Evolutionary conservation across 2,329 filamentous ascomycete genomes (phyloP), one percentile per base, ranked within the genome.

Genomic region (Exophiala mesophila): DNA sequence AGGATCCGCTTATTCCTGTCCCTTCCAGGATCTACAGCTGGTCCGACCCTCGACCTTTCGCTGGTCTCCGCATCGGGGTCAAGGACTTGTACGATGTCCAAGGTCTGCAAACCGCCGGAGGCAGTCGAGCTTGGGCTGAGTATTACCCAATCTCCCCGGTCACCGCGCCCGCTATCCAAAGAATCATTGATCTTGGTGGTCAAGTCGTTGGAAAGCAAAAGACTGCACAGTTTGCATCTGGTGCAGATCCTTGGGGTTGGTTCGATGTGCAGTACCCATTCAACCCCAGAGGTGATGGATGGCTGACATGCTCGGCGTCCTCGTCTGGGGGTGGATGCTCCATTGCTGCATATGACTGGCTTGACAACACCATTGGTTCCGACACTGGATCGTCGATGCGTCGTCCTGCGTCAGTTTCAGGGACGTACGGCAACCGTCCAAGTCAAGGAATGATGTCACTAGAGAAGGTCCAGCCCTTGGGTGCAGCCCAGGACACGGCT

Each of bases 341-440:
- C 0, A 51, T 68, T 1, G 64, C 62, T 6, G 58, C 60, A 1
- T 68, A 68, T 44, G 57, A 61, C 21, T 68, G 65, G 66, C 55
- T 69, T 5, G 65, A 69, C 43, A 58, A 56, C 17, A 59, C 63
- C 5, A 59, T 67, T 32, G 65, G 65, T 2, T 59, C 54, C 9
- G 64, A 67, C 32, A 74, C 70, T 2, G 70, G 67, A 3, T 67
- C 67, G 4, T 67, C 67, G 12, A 70, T 73, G 43, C 63, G 71
- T 8, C 61, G 67, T 0, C 72, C 71, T 0, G 66, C 69, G 1
- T 59, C 58, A 0, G 57, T 62, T 1, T 60, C 67, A 13, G 72
- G 70, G 1, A 44, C 68, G 0, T 73, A 69, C 26, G 72, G 0
- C 69, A 70, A 46, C 59, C 59, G 70, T 0, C 70, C 70, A 0